A percentile compares a stretch with the other conserved stretches of the same genome.
These are phyloP conservation scores for Mimosa pudica DNA, from an alignment of 306 rosid genomes.

Conservation along the genomic window DNA sequence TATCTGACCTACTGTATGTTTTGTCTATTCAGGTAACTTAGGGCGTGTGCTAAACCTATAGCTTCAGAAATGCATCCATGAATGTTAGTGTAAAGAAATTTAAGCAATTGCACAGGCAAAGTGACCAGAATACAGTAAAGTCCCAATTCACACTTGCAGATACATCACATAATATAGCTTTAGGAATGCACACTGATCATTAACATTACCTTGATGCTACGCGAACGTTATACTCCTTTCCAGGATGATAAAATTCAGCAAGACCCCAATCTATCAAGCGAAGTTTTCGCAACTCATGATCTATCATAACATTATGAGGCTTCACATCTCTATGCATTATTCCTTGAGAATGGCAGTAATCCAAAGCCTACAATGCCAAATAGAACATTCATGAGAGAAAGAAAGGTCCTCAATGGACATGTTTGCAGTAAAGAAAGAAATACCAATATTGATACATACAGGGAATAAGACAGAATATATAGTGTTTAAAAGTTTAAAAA, in stretches of 20 bases:
- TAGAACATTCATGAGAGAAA: slow-evolving; percentile 23
- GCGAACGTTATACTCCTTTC: slow-evolving; percentile 87
- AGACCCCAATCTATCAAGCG: slow-evolving; percentile 96
- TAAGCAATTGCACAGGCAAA: background rate
- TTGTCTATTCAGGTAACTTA: background rate
- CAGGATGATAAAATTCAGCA: slow-evolving; percentile 91
- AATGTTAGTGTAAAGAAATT: background rate
- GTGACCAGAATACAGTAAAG: background rate
- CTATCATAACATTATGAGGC: slow-evolving; percentile 95
- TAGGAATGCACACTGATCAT: slow-evolving; percentile 7
- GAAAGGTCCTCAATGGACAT: slow-evolving; percentile 25
- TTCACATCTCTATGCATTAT: slow-evolving; percentile 93
- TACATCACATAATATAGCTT: slow-evolving; percentile 21
- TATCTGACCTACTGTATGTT: background rate
- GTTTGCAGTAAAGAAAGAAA: background rate
- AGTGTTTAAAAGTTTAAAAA: background rate
- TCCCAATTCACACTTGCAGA: slow-evolving; percentile 3
- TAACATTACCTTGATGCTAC: slow-evolving; percentile 79
- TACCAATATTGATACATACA: background rate
- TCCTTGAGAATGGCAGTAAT: slow-evolving; percentile 92
- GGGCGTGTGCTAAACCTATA: slow-evolving; percentile 13
- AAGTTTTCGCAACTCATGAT: slow-evolving; percentile 84
- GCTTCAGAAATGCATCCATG: slow-evolving; percentile 8
- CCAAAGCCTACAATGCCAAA: slow-evolving; percentile 67
- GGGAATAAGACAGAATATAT: background rate